These are phyloP conservation scores for Metroxylon sagu DNA, from an alignment of 176 grass and related monocot genomes.

Conservation along the genomic window DNA sequence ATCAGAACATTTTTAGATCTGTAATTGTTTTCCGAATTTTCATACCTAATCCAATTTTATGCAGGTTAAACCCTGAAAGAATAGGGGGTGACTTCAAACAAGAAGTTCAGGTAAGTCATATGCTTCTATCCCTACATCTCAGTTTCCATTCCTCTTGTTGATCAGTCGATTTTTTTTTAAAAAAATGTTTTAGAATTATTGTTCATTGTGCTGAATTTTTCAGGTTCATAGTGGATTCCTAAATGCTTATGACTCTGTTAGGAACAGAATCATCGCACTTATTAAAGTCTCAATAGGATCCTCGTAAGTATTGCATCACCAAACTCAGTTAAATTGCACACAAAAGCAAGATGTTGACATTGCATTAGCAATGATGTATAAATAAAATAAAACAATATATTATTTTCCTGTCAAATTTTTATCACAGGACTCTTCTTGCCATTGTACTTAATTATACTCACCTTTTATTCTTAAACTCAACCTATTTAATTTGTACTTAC, in stretches of 20 bases:
- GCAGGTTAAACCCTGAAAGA: conserved; percentile 86
- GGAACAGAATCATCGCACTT: conserved; percentile 68
- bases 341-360: too few species aligned
- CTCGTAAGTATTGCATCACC: conserved; percentile 38
- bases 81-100: conserved; percentile 73
- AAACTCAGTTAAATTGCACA: too few species aligned
- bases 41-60: conserved; percentile 13
- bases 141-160: conserved; percentile 1
- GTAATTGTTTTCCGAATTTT: background rate
- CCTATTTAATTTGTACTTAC: too few species aligned
- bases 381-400: too few species aligned
- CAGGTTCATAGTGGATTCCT: conserved; percentile 98
- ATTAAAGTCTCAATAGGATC: conserved; percentile 48
- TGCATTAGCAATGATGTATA: too few species aligned
- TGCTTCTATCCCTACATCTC: conserved; percentile 8
- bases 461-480: too few species aligned
- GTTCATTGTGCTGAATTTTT: background rate
- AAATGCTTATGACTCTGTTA: conserved; percentile 87
- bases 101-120: conserved; percentile 81
- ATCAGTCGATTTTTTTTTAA: conserved; percentile 1
- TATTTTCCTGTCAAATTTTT: too few species aligned
- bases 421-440: too few species aligned
- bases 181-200: conserved; percentile 11
- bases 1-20: too few species aligned
- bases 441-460: too few species aligned